Base-by-base conservation (phyloP, 2,329 filamentous ascomycete species). In the Phaeoacremonium minimum region DNA sequence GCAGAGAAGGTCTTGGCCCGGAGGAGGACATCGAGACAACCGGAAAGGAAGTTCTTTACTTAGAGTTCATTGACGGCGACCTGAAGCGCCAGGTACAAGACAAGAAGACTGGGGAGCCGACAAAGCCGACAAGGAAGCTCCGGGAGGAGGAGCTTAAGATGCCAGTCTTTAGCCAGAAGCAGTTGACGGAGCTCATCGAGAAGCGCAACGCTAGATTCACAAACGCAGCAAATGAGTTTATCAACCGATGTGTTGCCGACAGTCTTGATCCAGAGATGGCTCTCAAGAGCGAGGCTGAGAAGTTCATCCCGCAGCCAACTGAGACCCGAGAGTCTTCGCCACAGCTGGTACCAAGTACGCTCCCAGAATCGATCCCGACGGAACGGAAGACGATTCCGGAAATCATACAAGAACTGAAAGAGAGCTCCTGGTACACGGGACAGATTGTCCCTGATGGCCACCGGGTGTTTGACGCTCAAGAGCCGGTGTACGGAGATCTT, bases 361-460 rank as follows among this genome's bases (percentile, higher is more conserved):
- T 88, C 15, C 87, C 87, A 0, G 71, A 75, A 19, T 74, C 70
- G 1, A 95, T 97, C 34, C 91, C 91, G 0, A 78, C 73, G 32
- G 85, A 95, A 45, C 76, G 93, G 30, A 85, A 87, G 52, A 71
- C 76, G 3, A 87, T 98, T 18, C 73, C 86, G 0, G 85, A 95
- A 35, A 97, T 98, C 20, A 72, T 98, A 3, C 70, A 80, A 18
- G 87, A 96, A 53, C 78, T 98, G 22, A 88, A 87, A 50, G 75
- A 78, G 7, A 77, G 85, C 48, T 73, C 90, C 16, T 95, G 90
- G 87, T 98, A 98, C 52, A 85, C 81, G 5, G 83, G 83, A 0
- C 93, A 98, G 60, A 89, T 98, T 45, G 90, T 97, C 1, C 88
- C 90, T 0, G 86, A 95, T 47, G 93, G 93, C 0, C 89, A 96